phyloP scores from a whole-genome alignment of 1,284 basidiomycete species.

The Marasmius oreades region DNA sequence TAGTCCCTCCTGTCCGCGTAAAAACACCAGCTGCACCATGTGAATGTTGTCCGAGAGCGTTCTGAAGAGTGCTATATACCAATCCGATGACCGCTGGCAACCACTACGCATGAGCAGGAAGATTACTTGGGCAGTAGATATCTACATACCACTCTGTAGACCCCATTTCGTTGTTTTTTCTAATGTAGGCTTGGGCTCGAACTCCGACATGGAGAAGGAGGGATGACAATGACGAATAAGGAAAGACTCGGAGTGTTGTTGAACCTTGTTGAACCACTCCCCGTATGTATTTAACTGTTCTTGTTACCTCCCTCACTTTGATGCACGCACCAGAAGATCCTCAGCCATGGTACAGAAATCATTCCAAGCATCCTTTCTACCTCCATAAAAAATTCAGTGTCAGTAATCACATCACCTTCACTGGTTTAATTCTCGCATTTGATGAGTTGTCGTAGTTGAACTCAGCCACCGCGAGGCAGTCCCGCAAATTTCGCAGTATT shows the following conservation, averaged over 20 bases:
- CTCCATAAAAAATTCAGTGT: conserved; percentile 32
- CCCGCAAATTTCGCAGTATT: conserved; percentile 17
- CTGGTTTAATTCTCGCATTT: background rate
- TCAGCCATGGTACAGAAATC: too few relatives aligned
- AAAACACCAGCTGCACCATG: conserved; percentile 87
- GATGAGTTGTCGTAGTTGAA: conserved; percentile 2
- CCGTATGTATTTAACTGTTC: too few relatives aligned
- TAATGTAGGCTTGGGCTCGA: conserved; percentile 51
- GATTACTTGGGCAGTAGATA: background rate
- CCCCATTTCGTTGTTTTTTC: conserved; percentile 10
- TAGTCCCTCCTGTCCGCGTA: conserved; percentile 75
- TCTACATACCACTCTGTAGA: conserved; percentile 10
- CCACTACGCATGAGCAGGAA: background rate
- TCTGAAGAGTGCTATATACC: conserved; percentile 80
- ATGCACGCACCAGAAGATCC: too few relatives aligned
- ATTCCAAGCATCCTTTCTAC: conserved; percentile 28
- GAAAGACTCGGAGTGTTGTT: conserved; percentile 12
- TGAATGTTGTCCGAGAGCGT: conserved; percentile 78
- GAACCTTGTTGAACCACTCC: too few relatives aligned
- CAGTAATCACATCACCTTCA: conserved; percentile 12
- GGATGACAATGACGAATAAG: conserved; percentile 9
- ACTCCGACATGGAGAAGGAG: conserved; percentile 38
- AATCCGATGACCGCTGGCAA: conserved; percentile 68
- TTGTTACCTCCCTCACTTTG: too few relatives aligned
- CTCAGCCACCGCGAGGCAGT: background rate